Base-by-base conservation (phyloP, 495 filamentous ascomycete genomes). In the Cairneyella variabilis region DNA sequence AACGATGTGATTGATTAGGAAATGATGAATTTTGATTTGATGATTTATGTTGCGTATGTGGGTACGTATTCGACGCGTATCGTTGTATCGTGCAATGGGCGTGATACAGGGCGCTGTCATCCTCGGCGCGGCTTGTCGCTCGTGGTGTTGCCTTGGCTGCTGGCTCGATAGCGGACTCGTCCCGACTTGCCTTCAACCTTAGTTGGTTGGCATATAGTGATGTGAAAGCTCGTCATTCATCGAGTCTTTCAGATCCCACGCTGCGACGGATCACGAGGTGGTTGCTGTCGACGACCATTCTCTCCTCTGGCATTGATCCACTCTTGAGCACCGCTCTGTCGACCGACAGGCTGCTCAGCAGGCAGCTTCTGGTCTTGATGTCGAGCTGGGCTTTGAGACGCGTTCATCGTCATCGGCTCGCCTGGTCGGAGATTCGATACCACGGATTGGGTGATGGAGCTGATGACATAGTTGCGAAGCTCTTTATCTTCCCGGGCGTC, bases 401-500 rank as follows among this genome's bases (percentile, higher is more conserved):
- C 14, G 7, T 14, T 37, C 18, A 46, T 52, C 16, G 36, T 43
- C 17, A 41, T 38, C 50, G 53, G 46, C 18, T 47, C 50, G 16
- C 49, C 58, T 20, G 59, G 62, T 59, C 57, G 51, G 7, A 65
- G 46, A 17, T 51, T 56, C n/a, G 53, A 53, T 2, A 62, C 59
- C 26, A 81, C 71, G 14, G 75, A 73, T 42, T 76, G 74, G 0
- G 89, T 83, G 41, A 96, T 83, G 2, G 85, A 83, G 26, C 78
- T 75, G 21, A 88, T 80, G 39, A 90, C 85, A 65, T 86, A 90
- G 45, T 74, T 71, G 48, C 88, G 80, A 14, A 98, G 78, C 63
- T 98, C 95, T 30, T 76, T 77, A 64, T 95, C 88, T 64, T 99
- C 93, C 11, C 81, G 78, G 60, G 84, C 80, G 63, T 97, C 93